phyloP scores from a whole-genome alignment of 129 eudicot species.

The Flaveria sonorensis region DNA sequence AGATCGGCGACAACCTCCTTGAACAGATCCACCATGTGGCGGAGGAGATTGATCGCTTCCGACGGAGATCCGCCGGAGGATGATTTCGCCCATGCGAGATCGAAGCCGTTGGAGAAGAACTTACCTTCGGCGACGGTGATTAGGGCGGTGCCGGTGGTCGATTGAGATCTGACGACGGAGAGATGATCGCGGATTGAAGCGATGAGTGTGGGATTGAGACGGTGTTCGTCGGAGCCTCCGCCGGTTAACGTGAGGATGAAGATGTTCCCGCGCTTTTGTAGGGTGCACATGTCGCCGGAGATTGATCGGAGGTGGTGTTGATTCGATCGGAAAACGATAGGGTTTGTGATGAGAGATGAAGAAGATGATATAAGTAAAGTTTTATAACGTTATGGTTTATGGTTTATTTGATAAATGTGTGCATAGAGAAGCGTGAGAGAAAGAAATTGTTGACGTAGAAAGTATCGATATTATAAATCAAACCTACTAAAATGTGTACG shows the following conservation, averaged over 20 bases:
- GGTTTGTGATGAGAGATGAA: background rate
- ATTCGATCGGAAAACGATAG: background rate
- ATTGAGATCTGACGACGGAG: conserved; percentile 52
- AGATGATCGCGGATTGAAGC: conserved; percentile 59
- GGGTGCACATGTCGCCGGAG: conserved; percentile 49
- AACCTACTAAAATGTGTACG: no score
- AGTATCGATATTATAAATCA: no score
- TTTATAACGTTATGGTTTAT: no score
- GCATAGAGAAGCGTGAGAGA: no score
- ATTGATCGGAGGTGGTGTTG: background rate
- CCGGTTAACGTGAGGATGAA: conserved; percentile 70
- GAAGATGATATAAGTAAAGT: no score
- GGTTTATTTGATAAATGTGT: no score
- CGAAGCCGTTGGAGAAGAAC: conserved; percentile 91
- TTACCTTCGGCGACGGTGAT: conserved; percentile 61
- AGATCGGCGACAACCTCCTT: conserved; percentile 55
- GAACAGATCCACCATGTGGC: conserved; percentile 57
- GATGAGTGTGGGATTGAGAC: conserved; percentile 66
- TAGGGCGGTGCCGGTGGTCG: conserved; percentile 54
- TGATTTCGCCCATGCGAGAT: conserved; percentile 64
- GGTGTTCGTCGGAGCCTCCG: conserved; percentile 51
- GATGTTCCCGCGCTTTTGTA: conserved; percentile 62
- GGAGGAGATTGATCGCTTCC: conserved; percentile 41
- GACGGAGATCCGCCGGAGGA: conserved; percentile 40
- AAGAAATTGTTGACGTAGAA: no score